Conservation (phyloP, 208 protist species). For the Wallacemonas collosoma region DNA sequence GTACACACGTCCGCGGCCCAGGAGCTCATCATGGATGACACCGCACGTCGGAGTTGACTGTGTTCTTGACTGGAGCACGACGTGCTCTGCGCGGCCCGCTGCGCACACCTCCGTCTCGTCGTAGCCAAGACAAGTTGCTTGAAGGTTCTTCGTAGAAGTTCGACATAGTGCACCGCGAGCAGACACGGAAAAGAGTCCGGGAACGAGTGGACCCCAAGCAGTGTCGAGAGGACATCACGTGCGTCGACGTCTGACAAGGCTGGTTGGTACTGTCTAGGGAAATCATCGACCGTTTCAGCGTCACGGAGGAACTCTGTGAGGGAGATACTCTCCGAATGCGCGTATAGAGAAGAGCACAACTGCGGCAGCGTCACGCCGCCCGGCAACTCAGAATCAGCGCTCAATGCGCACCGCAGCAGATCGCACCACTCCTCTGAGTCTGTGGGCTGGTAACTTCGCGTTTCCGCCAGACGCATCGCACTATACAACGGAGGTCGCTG, state of each 20-base stretch:
- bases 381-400: background rate
- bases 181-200: background rate
- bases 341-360: background rate
- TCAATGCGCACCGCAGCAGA: slow-evolving; percentile 11
- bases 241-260: slow-evolving; percentile 20
- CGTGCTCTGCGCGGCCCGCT: background rate
- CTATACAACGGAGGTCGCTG: too few species aligned
- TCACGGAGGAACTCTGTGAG: background rate
- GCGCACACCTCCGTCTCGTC: background rate
- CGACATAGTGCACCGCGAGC: background rate
- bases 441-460: too few species aligned
- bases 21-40: slow-evolving; percentile 30
- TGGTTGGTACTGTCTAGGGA: background rate
- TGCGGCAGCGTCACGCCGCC: background rate
- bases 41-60: background rate
- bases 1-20: slow-evolving; percentile 46
- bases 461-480: too few species aligned
- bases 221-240: slow-evolving; percentile 28
- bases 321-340: background rate
- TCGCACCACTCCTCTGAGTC: background rate
- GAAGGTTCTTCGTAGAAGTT: background rate
- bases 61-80: background rate
- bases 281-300: background rate
- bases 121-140: slow-evolving; percentile 20
- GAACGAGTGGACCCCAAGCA: slow-evolving; percentile 20